Evolutionary conservation across 2,329 filamentous ascomycete genomes (phyloP).

Genomic region (Epichloe brachyelytri): DNA sequence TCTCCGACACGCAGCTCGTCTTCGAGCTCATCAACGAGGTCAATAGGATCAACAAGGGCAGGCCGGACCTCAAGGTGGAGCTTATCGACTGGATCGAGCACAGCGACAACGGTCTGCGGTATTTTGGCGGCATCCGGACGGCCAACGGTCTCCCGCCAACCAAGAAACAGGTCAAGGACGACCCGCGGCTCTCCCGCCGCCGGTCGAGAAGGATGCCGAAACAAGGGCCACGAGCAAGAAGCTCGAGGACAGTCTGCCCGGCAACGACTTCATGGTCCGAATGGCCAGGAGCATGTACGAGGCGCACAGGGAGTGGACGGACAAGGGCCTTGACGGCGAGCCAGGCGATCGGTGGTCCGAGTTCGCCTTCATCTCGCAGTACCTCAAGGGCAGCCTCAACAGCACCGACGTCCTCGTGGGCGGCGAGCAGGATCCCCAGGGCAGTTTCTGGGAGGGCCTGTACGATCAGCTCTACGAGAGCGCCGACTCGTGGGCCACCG

Average conservation of each 20-base stretch:
- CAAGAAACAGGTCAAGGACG: constrained; percentile 29
- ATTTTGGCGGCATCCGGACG: constrained; percentile 33
- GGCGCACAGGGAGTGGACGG: constrained; percentile 27
- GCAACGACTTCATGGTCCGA: constrained; percentile 21
- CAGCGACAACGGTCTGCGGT: constrained; percentile 39
- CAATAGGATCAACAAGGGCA: constrained; percentile 45
- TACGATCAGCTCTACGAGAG: constrained; percentile 6
- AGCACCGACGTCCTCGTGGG: constrained; percentile 32
- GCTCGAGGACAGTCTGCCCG: constrained; percentile 22
- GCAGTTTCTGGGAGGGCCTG: constrained; percentile 32
- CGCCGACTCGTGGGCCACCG: constrained; percentile 14
- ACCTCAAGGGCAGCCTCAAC: constrained; percentile 39
- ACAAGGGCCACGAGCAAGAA: constrained; percentile 23
- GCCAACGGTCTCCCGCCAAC: constrained; percentile 41
- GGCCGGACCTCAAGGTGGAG: constrained; percentile 35
- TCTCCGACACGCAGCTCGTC: constrained; percentile 51
- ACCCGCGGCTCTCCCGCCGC: constrained; percentile 24
- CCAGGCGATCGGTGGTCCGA: constrained; percentile 54
- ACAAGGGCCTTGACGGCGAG: constrained; percentile 23
- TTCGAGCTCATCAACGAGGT: constrained; percentile 49
- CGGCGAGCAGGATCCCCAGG: constrained; percentile 20
- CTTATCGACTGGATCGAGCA: constrained; percentile 51
- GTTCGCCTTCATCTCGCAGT: constrained; percentile 47
- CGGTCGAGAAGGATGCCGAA: constrained; percentile 17
- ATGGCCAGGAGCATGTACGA: constrained; percentile 30